Percentiles rank a stretch among this genome's conserved stretches.
Conservation (phyloP, 495 filamentous ascomycete species). For the Neurospora sp. region DNA sequence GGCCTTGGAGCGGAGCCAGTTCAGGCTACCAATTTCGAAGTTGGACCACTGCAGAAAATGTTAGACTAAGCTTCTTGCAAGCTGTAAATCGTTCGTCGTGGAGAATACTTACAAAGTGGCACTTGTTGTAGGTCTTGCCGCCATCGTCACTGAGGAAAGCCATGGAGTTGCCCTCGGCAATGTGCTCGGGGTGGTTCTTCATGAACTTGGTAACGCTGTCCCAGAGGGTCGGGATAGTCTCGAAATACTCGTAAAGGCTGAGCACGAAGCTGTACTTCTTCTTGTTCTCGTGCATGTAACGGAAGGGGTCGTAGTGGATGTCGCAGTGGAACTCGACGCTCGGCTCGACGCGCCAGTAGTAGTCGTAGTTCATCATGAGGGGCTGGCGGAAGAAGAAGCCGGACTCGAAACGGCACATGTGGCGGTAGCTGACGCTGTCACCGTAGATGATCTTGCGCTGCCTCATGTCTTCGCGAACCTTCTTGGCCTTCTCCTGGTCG, state of each 20-base stretch:
- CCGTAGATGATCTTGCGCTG: constrained; percentile 88
- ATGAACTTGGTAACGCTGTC: constrained; percentile 88
- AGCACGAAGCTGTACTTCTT: constrained; percentile 89
- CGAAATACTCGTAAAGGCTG: constrained; percentile 87
- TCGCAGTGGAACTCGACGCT: constrained; percentile 84
- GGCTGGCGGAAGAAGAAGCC: constrained; percentile 88
- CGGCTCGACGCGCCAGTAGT: constrained; percentile 89
- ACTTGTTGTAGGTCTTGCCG: constrained; percentile 87
- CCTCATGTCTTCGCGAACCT: constrained; percentile 76
- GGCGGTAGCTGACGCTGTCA: constrained; percentile 81
- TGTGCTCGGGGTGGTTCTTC: constrained; percentile 75
- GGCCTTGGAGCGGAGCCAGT: constrained; percentile 71
- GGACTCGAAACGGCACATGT: constrained; percentile 92
- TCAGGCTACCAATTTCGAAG: constrained; percentile 77
- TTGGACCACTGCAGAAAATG: constrained; percentile 64
- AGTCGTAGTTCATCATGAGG: constrained; percentile 76
- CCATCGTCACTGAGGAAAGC: constrained; percentile 83
- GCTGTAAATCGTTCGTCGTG: background rate
- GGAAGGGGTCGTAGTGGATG: constrained; percentile 74
- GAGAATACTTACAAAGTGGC: constrained; percentile 71
- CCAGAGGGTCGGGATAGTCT: constrained; percentile 95
- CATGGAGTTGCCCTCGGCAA: constrained; percentile 78
- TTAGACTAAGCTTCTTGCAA: background rate
- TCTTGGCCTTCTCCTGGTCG: constrained; percentile 72
- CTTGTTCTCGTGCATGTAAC: constrained; percentile 74